Evolutionary conservation across 2,329 filamentous ascomycete species (phyloP), one percentile per base, ranked within the genome.

Genomic region (Alternaria panax): DNA sequence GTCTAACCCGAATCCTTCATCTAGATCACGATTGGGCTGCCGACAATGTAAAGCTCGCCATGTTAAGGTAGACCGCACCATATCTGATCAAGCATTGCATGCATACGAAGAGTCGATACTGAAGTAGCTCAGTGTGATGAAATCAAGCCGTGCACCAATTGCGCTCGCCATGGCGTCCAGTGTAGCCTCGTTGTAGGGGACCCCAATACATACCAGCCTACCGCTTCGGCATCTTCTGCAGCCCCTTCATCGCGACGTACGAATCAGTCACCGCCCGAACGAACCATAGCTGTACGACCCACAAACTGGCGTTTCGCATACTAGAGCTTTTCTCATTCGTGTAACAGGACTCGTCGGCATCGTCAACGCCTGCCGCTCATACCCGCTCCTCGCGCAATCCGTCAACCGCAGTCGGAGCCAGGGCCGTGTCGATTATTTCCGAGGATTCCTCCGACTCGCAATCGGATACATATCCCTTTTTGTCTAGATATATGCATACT

Each of bases 21-120:
- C 25, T 28, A 68, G 65, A 46, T 70, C 67, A 41, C 63, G 67
- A 51, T 51, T 70, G 38, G 76, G 75, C 42, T 78, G 76, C 57
- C 62, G 69, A 46, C 75, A 76, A 59, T 78, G 75, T 61, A 78
- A 78, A 63, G 67, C 69, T 50, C 70, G 76, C 50, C 76, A 77
- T 60, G 76, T 78, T 12, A 78, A 78, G 67, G 76, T 78, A 63
- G 52, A 71, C 62, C 47, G 45, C 41, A 22, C 20, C 22, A 45
- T 24, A 5, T 16, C 30, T 9, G 22, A 28, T 22, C 9, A 42
- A 25, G 50, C 43, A 45, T 60, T 48, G 54, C 54, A 59, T 58
- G 43, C 58, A 36, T 34, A 51, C 28, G 8, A 25, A 25, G 22
- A 27, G 27, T 27, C 40, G 28, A 45, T 54, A 46, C 63, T 72